Evolutionary conservation across 805 yeast species (phyloP), one percentile per base, ranked within the genome.

Genomic region (Kluyveromyces aestuarii): DNA sequence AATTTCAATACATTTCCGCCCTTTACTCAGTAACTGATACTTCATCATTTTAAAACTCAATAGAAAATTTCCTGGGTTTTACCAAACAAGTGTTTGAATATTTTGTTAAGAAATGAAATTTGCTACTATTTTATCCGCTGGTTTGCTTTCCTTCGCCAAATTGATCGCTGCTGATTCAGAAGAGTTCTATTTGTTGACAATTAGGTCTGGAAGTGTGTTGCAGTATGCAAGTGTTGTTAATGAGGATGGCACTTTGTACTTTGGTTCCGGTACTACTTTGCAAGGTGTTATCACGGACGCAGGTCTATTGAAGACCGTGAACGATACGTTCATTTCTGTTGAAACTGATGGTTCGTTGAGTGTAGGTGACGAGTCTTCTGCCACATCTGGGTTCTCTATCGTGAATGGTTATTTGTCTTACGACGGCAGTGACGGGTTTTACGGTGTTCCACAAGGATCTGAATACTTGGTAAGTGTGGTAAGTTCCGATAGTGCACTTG

Each of bases 301-400:
- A 13, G 71, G 72, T 53, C 50, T 48, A 41, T 57, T 68, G 46
- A 58, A 62, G 50, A 52, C 63, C 18, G 38, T 50, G 37, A 68
- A 64, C 45, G 65, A 59, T 42, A 52, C 58, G 11, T 68, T 48
- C 52, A 68, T 62, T 30, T 62, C 59, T 45, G 63, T 61, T 27
- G 48, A 45, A 43, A 40, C 52, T 14, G 62, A 55, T 41, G 64
- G 64, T 41, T 39, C 58, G 27, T 41, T 58, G 9, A 53, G 48
- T 13, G 55, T 52, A 21, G 61, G 62, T 41, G 48, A 56, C 19
- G 58, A 53, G 48, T 46, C 57, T 18, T 59, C 61, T 40, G 63
- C 57, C 41, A 43, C 66, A 27, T 50, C 66, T 17, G 71, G 74
- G 3, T 76, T 72, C 57, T 55, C 73, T 25, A 64, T 76, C 53